Evolutionary conservation across 2,329 filamentous ascomycete genomes (phyloP), one percentile per base, ranked within the genome.

Genomic region (Sclerotinia sclerotiorum): DNA sequence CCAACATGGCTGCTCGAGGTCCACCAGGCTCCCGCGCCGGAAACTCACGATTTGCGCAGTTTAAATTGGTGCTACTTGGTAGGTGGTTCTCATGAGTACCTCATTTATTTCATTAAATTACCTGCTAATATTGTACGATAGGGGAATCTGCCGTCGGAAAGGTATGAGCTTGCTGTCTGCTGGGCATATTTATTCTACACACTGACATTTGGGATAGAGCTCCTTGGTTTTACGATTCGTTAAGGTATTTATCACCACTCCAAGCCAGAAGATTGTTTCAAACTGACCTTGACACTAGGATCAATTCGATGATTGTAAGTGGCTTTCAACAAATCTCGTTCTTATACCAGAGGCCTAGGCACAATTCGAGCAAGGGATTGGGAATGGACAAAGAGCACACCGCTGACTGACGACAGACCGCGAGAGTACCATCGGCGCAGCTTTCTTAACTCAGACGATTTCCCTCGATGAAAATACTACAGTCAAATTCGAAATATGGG

Each of bases 401-500:
- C 35, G 57, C 65, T 60, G 42, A 60, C 29, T 19, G 10, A 35
- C 19, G 39, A 29, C 29, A 70, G 69, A 70, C 32, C 68, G 76
- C 70, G 76, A 77, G 60, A 76, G 74, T 48, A 77, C 76, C 15
- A 77, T 77, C 70, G 76, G 95, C 81, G 95, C 96, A 76, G 96
- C 96, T 74, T 99, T 99, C 86, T 87, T 99, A 74, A 99, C 95
- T 77, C 95, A 99, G 82, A 99, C 95, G 75, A 97, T 99, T 80
- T 94, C 94, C 69, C 90, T 99, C 81, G 94, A 98, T 80, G 95
- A 98, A 79, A 95, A 89, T 81, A 98, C 95, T 70, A 99, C 95
- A 68, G 94, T 99, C 82, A 99, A 99, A 85, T 99, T 99, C 78
- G 95, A 99, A 82, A 99, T 99, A 79, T 99, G 95, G 94, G 94